Conservation (phyloP, 2,329 filamentous ascomycete genomes). For the Akanthomyces lecanii region DNA sequence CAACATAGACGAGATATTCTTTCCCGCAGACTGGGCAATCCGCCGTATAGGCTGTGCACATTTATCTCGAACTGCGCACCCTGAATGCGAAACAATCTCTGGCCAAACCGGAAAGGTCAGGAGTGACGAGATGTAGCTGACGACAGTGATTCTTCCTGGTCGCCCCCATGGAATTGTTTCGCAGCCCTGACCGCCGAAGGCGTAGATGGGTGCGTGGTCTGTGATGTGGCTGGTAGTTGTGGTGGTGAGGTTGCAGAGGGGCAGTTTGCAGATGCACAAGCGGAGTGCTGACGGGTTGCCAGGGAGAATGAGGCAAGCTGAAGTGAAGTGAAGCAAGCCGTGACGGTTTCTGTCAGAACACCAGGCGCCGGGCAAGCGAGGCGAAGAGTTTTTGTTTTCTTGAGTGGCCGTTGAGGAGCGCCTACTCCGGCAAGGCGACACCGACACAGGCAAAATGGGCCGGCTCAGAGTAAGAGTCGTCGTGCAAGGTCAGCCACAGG, state of each 20-base stretch:
- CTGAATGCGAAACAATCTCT: conserved; percentile 5
- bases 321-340: not conserved
- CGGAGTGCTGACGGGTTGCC: not conserved
- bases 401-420: conserved; percentile 4
- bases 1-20: conserved; percentile 54
- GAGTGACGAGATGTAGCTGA: conserved; percentile 8
- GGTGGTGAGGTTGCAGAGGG: not conserved
- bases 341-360: not conserved
- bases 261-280: not conserved
- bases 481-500: conserved; percentile 8
- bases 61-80: conserved; percentile 37
- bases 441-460: conserved; percentile 8
- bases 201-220: not conserved
- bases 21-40: conserved; percentile 58
- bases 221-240: not conserved
- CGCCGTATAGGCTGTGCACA: conserved; percentile 56
- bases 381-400: not conserved
- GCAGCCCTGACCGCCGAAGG: not conserved
- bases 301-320: not conserved
- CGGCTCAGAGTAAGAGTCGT: not conserved
- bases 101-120: not conserved
- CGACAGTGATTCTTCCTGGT: not conserved
- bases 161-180: conserved; percentile 3
- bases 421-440: not conserved
- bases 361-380: not conserved